Base-by-base conservation (phyloP, 345 rosid species). In the Excoecaria agallocha region DNA sequence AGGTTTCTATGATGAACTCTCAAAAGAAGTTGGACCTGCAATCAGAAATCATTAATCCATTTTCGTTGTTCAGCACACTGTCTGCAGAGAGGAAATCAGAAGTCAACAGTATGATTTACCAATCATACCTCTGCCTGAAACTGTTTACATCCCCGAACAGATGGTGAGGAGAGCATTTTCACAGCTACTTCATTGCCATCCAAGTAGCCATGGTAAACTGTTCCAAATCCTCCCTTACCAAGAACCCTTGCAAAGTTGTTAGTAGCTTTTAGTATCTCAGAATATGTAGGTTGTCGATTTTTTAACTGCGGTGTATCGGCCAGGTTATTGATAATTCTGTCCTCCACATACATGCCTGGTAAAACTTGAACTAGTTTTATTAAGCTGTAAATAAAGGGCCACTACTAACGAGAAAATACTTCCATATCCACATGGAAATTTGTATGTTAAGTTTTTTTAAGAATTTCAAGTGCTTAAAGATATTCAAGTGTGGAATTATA, bases 1-100 rank as follows among this genome's bases (percentile, higher is more conserved):
- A 84, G 72, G 78, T 82, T 84, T 74, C 77, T 78, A 37, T 86
- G 89, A 73, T 82, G 86, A 45, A 86, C 86, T 73, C 83, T 80
- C 13, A 79, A 59, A 45, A 86, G 82, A 72, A 84, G 84, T 50
- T 82, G 78, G 7, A 79, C 85, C 87, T 86, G 77, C 3, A 69
- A 39, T 37, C 19, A 16, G 19, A 51, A 51, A 13, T 51, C n/a
- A 51, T 15, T 13, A 3, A 15, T 51, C 20, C 17, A 16, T 51
- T 5, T 15, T 51, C 7, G 10, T 3, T 43, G 7, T 43, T 43
- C 9, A 6, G 10, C 10, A 43, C 8, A 43, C 48, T 4, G 10
- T 43, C 48, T 5, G 8, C 8, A 43, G 10, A 3, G 48, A 43
- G 48, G 10, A 43, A 3, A 8, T 43, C 48, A 55, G 54, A 3